Conservation (phyloP, 352 stramenopile species). For the Saprolegnia parasitica region DNA sequence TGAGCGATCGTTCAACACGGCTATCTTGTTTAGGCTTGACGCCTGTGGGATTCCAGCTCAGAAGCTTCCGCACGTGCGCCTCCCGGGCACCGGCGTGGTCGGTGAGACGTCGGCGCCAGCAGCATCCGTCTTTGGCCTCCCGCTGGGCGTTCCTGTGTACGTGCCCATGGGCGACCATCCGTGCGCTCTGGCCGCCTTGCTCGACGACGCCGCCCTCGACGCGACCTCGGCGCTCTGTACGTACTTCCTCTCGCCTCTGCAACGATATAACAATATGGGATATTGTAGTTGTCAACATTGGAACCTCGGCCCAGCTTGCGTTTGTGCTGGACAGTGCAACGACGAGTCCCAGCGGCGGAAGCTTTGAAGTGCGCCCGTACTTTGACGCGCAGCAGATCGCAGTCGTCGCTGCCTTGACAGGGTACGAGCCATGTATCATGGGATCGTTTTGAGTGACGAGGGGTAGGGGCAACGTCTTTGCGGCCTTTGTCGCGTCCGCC, state of each 20-base stretch:
- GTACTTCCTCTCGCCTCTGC: slow-evolving; percentile 21
- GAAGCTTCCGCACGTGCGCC: slow-evolving; percentile 58
- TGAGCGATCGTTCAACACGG: background rate
- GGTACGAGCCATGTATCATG: slow-evolving; percentile 37
- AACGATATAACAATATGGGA: background rate
- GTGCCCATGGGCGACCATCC: slow-evolving; percentile 77
- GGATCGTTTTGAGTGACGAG: background rate
- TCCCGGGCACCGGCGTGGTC: slow-evolving; percentile 42
- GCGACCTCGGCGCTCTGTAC: slow-evolving; percentile 42
- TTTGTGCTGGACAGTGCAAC: slow-evolving; percentile 44
- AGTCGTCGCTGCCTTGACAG: slow-evolving; percentile 69
- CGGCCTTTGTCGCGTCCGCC: slow-evolving; percentile 59
- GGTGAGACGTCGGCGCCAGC: slow-evolving; percentile 31
- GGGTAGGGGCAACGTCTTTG: slow-evolving; percentile 60
- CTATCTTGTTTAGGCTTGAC: slow-evolving; percentile 37
- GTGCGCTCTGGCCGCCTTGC: slow-evolving; percentile 57
- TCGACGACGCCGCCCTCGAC: slow-evolving; percentile 34
- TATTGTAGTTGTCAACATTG: slow-evolving; percentile 68
- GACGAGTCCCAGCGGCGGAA: slow-evolving; percentile 20
- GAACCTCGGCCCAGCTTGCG: slow-evolving; percentile 72
- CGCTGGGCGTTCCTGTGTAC: slow-evolving; percentile 37
- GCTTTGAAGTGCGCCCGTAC: slow-evolving; percentile 75
- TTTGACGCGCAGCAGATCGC: slow-evolving; percentile 50
- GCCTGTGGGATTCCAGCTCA: slow-evolving; percentile 51
- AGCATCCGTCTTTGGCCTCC: slow-evolving; percentile 34